Evolutionary conservation across 768 basidiomycete genomes (phyloP).

Genomic region (Auricularia cornea): DNA sequence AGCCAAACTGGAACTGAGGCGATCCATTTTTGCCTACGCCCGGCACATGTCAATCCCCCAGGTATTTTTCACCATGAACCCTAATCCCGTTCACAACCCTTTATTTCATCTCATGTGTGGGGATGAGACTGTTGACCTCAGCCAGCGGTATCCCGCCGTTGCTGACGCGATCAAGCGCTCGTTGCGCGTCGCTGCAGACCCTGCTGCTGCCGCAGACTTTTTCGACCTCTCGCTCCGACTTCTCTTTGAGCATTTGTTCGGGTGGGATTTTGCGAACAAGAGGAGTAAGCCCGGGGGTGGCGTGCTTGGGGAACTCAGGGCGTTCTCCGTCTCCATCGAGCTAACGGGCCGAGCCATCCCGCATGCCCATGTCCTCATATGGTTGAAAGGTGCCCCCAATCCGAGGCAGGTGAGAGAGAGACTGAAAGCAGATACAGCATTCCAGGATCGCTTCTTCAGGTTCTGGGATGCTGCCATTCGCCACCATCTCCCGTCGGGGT

Average conservation of each 20-base stretch:
- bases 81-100: conserved; percentile 16
- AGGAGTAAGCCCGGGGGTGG: conserved; percentile 14
- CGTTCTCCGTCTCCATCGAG: conserved; percentile 21
- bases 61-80: conserved; percentile 22
- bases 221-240: conserved; percentile 19
- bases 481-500: conserved; percentile 22
- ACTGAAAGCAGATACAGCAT: conserved; percentile 10
- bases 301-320: conserved; percentile 22
- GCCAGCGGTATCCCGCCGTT: conserved; percentile 15
- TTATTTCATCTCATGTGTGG: conserved; percentile 25
- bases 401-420: conserved; percentile 22
- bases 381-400: conserved; percentile 22
- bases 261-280: conserved; percentile 18
- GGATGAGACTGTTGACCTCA: conserved; percentile 10
- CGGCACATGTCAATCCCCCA: conserved; percentile 22
- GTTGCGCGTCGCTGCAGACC: conserved; percentile 20
- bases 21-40: conserved; percentile 21
- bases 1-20: conserved; percentile 17
- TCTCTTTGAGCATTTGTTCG: conserved; percentile 20
- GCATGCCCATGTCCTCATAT: conserved; percentile 28
- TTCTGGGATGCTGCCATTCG: conserved; percentile 27
- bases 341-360: conserved; percentile 19
- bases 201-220: conserved; percentile 27
- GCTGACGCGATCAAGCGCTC: conserved; percentile 12
- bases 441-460: conserved; percentile 18